These are phyloP conservation scores for Talaromyces rugulosus DNA, from an alignment of 2,329 filamentous ascomycete species.

Conservation along the genomic window DNA sequence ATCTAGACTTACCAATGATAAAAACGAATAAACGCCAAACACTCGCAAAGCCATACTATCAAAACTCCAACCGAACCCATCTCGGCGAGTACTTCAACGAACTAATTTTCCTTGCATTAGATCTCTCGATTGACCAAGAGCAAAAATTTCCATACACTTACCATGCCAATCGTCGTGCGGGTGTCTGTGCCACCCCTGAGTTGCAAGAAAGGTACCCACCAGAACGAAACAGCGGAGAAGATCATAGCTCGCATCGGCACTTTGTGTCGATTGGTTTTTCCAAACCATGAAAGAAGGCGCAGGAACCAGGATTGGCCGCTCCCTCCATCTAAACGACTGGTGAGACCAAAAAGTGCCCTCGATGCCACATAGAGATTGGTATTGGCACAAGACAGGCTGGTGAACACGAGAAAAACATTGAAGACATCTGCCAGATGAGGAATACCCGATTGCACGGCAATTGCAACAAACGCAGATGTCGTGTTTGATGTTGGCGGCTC, in stretches of 20 bases:
- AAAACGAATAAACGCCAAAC: slow-evolving; percentile 38
- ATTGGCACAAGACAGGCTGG: slow-evolving; percentile 27
- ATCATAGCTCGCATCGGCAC: slow-evolving; percentile 38
- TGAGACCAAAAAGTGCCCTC: slow-evolving; percentile 29
- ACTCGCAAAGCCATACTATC: slow-evolving; percentile 41
- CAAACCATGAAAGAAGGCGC: slow-evolving; percentile 21
- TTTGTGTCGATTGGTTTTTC: slow-evolving; percentile 20
- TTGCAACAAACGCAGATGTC: slow-evolving; percentile 22
- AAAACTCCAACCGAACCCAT: slow-evolving; percentile 32
- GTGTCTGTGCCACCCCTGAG: slow-evolving; percentile 16
- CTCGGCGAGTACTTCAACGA: slow-evolving; percentile 37
- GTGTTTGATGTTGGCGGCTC: background rate
- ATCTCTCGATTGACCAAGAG: background rate
- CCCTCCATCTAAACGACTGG: slow-evolving; percentile 16
- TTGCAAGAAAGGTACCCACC: slow-evolving; percentile 42
- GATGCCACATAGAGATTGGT: slow-evolving; percentile 34
- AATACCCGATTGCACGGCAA: slow-evolving; percentile 18
- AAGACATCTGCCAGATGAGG: slow-evolving; percentile 21
- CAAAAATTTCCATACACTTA: slow-evolving; percentile 4
- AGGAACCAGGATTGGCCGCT: slow-evolving; percentile 12
- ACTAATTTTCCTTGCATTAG: slow-evolving; percentile 19
- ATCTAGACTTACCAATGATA: slow-evolving; percentile 28
- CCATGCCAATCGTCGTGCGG: slow-evolving; percentile 14
- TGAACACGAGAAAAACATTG: slow-evolving; percentile 26
- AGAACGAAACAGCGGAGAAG: slow-evolving; percentile 34